Evolutionary conservation across 2,329 filamentous ascomycete genomes (phyloP), one percentile per base, ranked within the genome.

Genomic region (Scytalidium sp.): DNA sequence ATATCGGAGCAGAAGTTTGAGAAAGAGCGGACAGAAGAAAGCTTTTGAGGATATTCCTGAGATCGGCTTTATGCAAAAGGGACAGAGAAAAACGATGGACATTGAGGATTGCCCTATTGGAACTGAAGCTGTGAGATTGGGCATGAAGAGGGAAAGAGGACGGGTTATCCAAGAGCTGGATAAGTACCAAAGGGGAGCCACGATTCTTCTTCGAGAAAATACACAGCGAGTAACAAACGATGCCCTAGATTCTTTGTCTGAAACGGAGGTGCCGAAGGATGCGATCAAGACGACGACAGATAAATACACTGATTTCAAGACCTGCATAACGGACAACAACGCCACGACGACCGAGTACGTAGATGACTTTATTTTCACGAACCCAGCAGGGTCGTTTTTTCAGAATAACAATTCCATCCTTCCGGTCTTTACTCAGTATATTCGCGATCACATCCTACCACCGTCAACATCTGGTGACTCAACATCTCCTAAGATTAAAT

Each of bases 331-430:
- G 3, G 85, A 97, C 71, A 82, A 84, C 67, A 96, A 93, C 57
- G 87, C 81, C 56, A 88, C 79, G 45, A 85, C 88, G 3, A 92
- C 88, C 23, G 94, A 99, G 69, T 97, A 95, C 70, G 81, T 99
- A 55, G 90, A 87, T 64, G 54, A 61, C 29, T 94, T 87, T 73
- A 75, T 85, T 64, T 96, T 99, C 73, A 85, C 85, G 67, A 97
- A 96, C 73, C 90, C 88, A 2, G 94, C 94, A 10, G 92, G 92
- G 52, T 84, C 90, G 46, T 99, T 99, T 75, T 99, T 99, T 81
- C 94, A 99, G 67, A 99, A 99, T 78, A 99, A 99, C 80, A 97
- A 97, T 76, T 95, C 91, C 49, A 97, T 99, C 70, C 85, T 99
- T 20, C 84, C 89, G 23, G 72, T 75, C 15, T 96, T 97, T 70